phyloP scores from a whole-genome alignment of 2,329 filamentous ascomycete genomes.

The Pseudocercospora musae region DNA sequence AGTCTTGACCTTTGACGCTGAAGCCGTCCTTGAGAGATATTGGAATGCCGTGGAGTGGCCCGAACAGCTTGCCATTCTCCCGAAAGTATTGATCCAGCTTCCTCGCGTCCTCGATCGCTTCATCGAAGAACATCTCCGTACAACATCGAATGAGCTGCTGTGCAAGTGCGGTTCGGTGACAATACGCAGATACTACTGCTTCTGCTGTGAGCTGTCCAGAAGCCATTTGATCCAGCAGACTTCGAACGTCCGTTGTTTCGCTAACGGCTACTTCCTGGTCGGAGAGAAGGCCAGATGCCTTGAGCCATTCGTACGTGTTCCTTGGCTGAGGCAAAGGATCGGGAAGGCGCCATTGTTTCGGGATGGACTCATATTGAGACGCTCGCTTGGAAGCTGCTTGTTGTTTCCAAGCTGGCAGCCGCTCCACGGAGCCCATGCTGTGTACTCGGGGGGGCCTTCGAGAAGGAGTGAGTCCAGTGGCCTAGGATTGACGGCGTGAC shows the following conservation, averaged over 20 bases:
- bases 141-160: slow-evolving; percentile 30
- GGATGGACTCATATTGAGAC: background rate
- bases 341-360: slow-evolving; percentile 5
- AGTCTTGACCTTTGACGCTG: slow-evolving; percentile 9
- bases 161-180: slow-evolving; percentile 36
- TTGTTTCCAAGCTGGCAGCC: background rate
- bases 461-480: no score
- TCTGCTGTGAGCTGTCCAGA: slow-evolving; percentile 28
- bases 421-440: background rate
- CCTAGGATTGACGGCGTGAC: no score
- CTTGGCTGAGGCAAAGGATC: background rate
- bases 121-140: slow-evolving; percentile 46
- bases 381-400: background rate
- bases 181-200: slow-evolving; percentile 39
- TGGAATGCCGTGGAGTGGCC: slow-evolving; percentile 49
- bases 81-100: slow-evolving; percentile 25
- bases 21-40: slow-evolving; percentile 52
- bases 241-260: slow-evolving; percentile 47
- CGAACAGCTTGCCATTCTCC: slow-evolving; percentile 14
- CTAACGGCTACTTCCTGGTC: slow-evolving; percentile 52
- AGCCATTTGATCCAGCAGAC: slow-evolving; percentile 36
- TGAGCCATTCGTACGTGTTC: background rate
- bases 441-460: no score
- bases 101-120: slow-evolving; percentile 25
- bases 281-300: slow-evolving; percentile 47